phyloP scores from a whole-genome alignment of 768 basidiomycete species.

The Filobasidium floriforme region DNA sequence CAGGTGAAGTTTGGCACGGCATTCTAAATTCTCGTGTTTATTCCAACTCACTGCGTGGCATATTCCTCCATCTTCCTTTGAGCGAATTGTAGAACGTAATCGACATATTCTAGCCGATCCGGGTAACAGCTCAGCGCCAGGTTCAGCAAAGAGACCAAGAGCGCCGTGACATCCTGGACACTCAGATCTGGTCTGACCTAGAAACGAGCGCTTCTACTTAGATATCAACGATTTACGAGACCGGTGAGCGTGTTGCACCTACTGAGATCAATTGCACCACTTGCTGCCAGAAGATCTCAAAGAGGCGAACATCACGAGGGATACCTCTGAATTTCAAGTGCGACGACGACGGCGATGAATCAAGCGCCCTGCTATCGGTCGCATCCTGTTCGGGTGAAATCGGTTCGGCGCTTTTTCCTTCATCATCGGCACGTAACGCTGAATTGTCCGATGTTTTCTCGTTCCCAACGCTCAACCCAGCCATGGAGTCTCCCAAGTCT shows the following conservation, averaged over 20 bases:
- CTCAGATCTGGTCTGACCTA: slow-evolving; percentile 94
- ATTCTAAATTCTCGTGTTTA: neutral
- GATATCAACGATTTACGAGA: slow-evolving; percentile 14
- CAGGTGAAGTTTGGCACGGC: too few relatives aligned
- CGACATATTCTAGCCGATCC: slow-evolving; percentile 91
- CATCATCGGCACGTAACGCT: slow-evolving; percentile 39
- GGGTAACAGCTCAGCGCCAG: slow-evolving; percentile 95
- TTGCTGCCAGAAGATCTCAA: slow-evolving; percentile 98
- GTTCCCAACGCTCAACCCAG: too few relatives aligned
- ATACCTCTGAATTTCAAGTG: slow-evolving; percentile 80
- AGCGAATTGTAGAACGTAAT: slow-evolving; percentile 86
- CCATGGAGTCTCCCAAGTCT: too few relatives aligned
- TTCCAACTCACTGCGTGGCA: slow-evolving; percentile 58
- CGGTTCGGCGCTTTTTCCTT: slow-evolving; percentile 39
- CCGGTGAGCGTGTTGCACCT: slow-evolving; percentile 30
- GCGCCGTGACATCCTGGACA: slow-evolving; percentile 93
- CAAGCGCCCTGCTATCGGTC: slow-evolving; percentile 42
- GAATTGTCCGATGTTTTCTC: too few relatives aligned
- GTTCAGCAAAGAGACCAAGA: slow-evolving; percentile 90
- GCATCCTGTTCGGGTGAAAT: slow-evolving; percentile 11
- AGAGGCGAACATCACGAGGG: slow-evolving; percentile 87
- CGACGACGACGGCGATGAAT: slow-evolving; percentile 33
- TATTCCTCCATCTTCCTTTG: slow-evolving; percentile 77
- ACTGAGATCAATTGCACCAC: slow-evolving; percentile 97
- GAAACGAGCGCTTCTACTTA: neutral